Conservation (phyloP, 108 stramenopile species). For the Schizochytrium sp. region DNA sequence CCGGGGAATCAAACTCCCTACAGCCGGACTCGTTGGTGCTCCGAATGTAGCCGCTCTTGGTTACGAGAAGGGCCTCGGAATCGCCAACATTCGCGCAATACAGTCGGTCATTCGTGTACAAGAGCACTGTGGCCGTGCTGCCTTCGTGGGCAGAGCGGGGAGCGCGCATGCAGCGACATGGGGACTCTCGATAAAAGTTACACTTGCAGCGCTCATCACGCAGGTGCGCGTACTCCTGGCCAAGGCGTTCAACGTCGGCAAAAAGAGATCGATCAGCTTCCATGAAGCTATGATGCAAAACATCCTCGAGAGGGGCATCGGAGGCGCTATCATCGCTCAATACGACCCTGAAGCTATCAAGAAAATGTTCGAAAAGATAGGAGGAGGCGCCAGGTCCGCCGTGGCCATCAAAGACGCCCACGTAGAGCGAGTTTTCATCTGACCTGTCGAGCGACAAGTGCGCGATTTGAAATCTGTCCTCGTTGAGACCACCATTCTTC, state of each 20-base stretch:
- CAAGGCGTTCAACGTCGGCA: background rate
- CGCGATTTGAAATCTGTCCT: background rate
- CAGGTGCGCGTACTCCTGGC: background rate
- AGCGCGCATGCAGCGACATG: background rate
- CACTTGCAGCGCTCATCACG: slow-evolving; percentile 1
- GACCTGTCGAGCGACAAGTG: background rate
- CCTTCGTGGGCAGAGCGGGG: slow-evolving; percentile 14
- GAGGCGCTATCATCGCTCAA: background rate
- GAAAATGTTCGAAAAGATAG: background rate
- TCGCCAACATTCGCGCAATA: slow-evolving; percentile 11
- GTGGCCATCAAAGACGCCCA: slow-evolving; percentile 9
- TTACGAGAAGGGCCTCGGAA: background rate
- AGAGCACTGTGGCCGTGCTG: background rate
- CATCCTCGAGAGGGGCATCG: background rate
- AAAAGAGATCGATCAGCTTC: background rate
- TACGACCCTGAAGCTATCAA: background rate
- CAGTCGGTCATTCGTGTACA: background rate
- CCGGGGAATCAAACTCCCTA: background rate
- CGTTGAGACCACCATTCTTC: slow-evolving; percentile 2
- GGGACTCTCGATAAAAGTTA: background rate
- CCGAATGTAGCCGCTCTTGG: background rate
- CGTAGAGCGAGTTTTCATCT: background rate
- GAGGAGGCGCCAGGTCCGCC: background rate
- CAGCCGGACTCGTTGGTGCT: background rate
- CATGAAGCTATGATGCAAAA: slow-evolving; percentile 6